Base-by-base conservation (phyloP, 2,329 filamentous ascomycete species). In the Neurospora sp. region DNA sequence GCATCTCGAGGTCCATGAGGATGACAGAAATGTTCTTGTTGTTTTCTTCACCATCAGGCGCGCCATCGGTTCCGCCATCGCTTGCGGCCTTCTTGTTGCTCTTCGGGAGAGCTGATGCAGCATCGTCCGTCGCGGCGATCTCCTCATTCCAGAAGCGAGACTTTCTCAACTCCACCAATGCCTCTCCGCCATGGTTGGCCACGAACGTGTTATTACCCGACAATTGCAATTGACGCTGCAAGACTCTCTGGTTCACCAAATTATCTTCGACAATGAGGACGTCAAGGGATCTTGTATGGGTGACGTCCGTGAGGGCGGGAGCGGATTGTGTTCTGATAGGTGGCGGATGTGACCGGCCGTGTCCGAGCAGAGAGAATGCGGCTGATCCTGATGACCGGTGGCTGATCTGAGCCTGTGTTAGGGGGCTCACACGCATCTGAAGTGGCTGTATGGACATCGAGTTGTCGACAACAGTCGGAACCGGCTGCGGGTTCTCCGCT, bases 1-100 rank as follows among this genome's bases (percentile, higher is more conserved):
- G 79, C 91, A 94, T 94, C 76, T 93, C 91, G 66, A 93, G 83
- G 76, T 94, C 92, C 91, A 94, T 93, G 6, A 94, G 79, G 12
- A 94, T 89, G 66, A 93, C 83, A 8, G 88, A 87, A 33, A 92
- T 84, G 66, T 88, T 84, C 8, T 17, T 78, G 71, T 71, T 83
- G 82, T 8, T 83, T 80, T 39, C 17, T 66, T 43, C 40, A n/a
- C 10, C 33, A 37, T 28, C n/a, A 33, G 23, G 52, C 43, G 41
- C 66, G 36, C 12, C 39, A 68, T 39, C 28, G 17, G 19, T 52
- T 46, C 69, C 40, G n/a, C 57, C 33, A 15, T 36, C 28, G 8
- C 43, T 36, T 52, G 66, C 38, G 66, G 33, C 8, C 36, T n/a
- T 39, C 12, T 46, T 37, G 28, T 62, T 62, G 23, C 52, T 62